A percentile compares a stretch with the other conserved stretches of the same genome.
phyloP scores from a whole-genome alignment of 495 filamentous ascomycete species.

The Bathelium albidoporum region DNA sequence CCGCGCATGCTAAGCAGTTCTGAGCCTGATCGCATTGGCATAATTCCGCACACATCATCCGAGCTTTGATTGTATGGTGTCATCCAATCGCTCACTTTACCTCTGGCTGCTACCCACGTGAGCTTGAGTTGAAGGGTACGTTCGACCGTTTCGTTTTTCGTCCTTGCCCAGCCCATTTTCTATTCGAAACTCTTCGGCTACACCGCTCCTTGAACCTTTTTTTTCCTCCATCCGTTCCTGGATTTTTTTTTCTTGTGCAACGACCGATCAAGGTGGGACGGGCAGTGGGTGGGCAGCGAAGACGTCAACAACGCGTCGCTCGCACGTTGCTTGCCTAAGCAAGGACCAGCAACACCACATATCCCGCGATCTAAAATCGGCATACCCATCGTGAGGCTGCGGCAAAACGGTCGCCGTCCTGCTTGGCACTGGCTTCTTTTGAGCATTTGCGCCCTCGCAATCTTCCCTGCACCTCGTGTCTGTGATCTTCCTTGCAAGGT shows the following conservation, averaged over 20 bases:
- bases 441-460: not conserved
- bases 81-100: not conserved
- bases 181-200: constrained; percentile 3
- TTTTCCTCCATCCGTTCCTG: not conserved
- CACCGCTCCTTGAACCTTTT: not conserved
- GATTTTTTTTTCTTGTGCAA: not conserved
- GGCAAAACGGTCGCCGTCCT: not conserved
- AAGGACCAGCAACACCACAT: constrained; percentile 6
- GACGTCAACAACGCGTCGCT: constrained; percentile 1
- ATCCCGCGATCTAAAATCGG: not conserved
- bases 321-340: not conserved
- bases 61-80: not conserved
- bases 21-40: not conserved
- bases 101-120: not conserved
- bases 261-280: not conserved
- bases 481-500: constrained; percentile 3
- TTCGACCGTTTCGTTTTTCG: not conserved
- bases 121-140: not conserved
- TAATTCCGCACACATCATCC: not conserved
- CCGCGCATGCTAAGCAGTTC: not conserved
- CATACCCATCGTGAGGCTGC: not conserved
- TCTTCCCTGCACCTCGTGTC: constrained; percentile 1
- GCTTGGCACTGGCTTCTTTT: not conserved
- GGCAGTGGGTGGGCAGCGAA: not conserved
- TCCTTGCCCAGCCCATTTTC: not conserved